Evolutionary conservation across 495 filamentous ascomycete genomes (phyloP).

Genomic region (Neurospora sp.): DNA sequence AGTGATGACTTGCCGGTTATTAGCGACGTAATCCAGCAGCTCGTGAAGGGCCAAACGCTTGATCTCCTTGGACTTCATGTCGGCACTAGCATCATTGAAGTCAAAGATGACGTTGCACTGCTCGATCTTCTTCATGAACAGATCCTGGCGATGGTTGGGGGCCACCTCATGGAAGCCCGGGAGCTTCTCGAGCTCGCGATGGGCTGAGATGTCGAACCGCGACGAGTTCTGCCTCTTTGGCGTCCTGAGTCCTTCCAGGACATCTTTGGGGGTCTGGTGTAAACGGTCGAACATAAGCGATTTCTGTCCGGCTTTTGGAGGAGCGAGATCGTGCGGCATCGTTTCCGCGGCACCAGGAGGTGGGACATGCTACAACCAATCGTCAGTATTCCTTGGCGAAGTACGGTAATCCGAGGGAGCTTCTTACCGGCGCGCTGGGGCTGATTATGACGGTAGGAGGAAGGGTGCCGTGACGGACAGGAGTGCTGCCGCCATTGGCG

Average conservation of each 20-base stretch:
- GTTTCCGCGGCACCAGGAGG: slow-evolving; percentile 92
- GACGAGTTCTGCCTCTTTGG: slow-evolving; percentile 96
- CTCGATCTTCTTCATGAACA: slow-evolving; percentile 99
- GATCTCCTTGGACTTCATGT: slow-evolving; percentile 99
- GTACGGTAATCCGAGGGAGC: neutral
- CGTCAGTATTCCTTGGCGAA: slow-evolving; percentile 13
- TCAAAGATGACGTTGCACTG: slow-evolving; percentile 99
- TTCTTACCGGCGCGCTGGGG: slow-evolving; percentile 83
- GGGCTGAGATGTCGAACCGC: slow-evolving; percentile 93
- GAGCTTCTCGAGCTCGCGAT: slow-evolving; percentile 92
- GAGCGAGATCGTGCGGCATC: slow-evolving; percentile 95
- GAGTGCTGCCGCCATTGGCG: slow-evolving; percentile 55
- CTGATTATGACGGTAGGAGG: slow-evolving; percentile 93
- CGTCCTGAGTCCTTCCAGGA: slow-evolving; percentile 88
- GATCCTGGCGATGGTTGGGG: slow-evolving; percentile 86
- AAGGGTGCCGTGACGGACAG: slow-evolving; percentile 57
- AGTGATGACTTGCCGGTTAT: slow-evolving; percentile 96
- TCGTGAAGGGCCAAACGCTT: slow-evolving; percentile 96
- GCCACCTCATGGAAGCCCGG: slow-evolving; percentile 98
- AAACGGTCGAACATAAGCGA: slow-evolving; percentile 84
- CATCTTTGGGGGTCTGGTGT: slow-evolving; percentile 87
- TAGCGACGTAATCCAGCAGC: slow-evolving; percentile 94
- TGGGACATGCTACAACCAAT: slow-evolving; percentile 63
- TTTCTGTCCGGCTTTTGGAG: slow-evolving; percentile 79
- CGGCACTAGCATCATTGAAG: slow-evolving; percentile 95